phyloP scores from a whole-genome alignment of 257 asterid genomes.

The Henckelia pumila region DNA sequence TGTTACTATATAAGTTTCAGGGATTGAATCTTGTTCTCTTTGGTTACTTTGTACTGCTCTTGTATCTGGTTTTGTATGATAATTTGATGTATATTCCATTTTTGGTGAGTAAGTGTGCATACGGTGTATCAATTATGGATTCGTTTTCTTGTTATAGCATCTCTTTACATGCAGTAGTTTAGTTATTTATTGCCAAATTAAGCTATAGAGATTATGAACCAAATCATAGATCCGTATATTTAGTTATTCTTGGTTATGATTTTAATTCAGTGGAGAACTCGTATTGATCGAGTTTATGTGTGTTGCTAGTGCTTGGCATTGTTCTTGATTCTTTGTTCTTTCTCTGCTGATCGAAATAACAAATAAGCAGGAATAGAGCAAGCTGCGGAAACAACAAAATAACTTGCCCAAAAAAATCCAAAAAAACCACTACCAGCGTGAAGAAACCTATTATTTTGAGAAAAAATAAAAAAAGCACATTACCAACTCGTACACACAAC shows the following conservation, averaged over 20 bases:
- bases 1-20: too few relatives aligned
- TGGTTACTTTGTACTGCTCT: neutral
- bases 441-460: too few relatives aligned
- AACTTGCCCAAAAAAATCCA: too few relatives aligned
- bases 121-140: neutral
- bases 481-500: too few relatives aligned
- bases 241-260: neutral
- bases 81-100: conserved; percentile 5
- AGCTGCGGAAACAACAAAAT: too few relatives aligned
- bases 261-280: neutral
- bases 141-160: neutral
- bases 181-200: neutral
- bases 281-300: neutral
- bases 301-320: conserved; percentile 6
- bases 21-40: too few relatives aligned
- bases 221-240: neutral
- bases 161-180: neutral
- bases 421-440: too few relatives aligned
- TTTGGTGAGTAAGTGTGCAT: neutral
- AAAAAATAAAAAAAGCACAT: too few relatives aligned
- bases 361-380: too few relatives aligned
- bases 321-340: conserved; percentile 13
- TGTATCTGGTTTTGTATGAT: neutral
- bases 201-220: neutral
- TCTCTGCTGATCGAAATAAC: too few relatives aligned